Evolutionary conservation across 805 yeast genomes (phyloP), one percentile per base, ranked within the genome.

Genomic region (Wickerhamia fluorescens): DNA sequence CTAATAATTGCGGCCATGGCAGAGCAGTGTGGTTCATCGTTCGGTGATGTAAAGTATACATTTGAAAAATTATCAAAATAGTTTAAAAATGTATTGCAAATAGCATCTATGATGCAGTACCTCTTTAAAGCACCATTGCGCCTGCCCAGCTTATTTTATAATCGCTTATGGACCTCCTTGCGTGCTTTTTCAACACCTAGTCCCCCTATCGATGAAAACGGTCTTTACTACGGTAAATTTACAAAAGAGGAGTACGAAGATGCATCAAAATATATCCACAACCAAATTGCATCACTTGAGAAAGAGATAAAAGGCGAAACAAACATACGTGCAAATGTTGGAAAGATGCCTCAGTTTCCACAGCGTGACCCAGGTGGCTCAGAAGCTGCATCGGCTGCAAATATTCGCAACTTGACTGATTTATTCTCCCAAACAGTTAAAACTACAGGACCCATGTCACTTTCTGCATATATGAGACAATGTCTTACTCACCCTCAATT

Each of bases 381-480:
- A 5, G 38, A 34, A 28, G 20, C 20, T 8, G 20, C 20, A 10
- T 18, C 20, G 7, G 41, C 40, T 8, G 22, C 30, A 16, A 36
- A 38, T 16, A 37, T 58, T 19, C 33, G 41, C 17, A 51, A 49
- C 30, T 44, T 59, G 31, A 37, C 53, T n/a, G 59, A 52, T 29
- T 47, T 74, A 8, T 49, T 74, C 21, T 52, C 55, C 16, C 68
- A 71, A 38, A 61, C 71, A 2, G 73, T 74, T 41, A 66, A 73
- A 42, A 65, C 84, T 3, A 76, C 85, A 0, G 95, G 95, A 0
- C 94, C 95, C 0, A 59, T 85, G 4, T 59, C 92, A 1, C 52
- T 85, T 5, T 73, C 86, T 1, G 66, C 78, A 6, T 85, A 73
- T 49, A 85, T 85, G 88, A 64, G 80, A 33, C 88, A 82, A 49